Conservation (phyloP, 2,329 filamentous ascomycete genomes). For the Fusarium poae region DNA sequence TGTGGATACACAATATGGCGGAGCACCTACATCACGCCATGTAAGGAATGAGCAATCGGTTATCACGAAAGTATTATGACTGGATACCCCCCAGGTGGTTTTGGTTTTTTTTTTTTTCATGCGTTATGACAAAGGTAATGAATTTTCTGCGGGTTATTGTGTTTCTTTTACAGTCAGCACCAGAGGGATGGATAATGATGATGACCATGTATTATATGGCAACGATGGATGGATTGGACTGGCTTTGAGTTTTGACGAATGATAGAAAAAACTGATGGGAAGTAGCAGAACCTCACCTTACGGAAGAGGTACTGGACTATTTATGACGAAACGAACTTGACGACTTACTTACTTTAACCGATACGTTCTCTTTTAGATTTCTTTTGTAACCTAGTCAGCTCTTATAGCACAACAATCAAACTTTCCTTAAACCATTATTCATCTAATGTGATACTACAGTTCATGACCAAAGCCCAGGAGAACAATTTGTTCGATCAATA, state of each 20-base stretch:
- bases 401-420: conserved; percentile 26
- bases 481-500: background rate
- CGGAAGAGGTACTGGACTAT: conserved; percentile 30
- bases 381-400: conserved; percentile 20
- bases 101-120: conserved; percentile 26
- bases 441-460: background rate
- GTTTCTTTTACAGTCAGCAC: conserved; percentile 34
- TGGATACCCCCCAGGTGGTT: conserved; percentile 41
- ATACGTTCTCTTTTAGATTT: conserved; percentile 23
- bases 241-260: conserved; percentile 34
- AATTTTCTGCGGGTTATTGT: conserved; percentile 9
- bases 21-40: conserved; percentile 31
- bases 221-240: conserved; percentile 24
- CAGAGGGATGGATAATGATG: conserved; percentile 28
- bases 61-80: conserved; percentile 37
- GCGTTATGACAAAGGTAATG: conserved; percentile 22
- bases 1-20: conserved; percentile 42
- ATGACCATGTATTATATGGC: conserved; percentile 47
- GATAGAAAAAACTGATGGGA: conserved; percentile 48
- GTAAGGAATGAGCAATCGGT: conserved; percentile 31
- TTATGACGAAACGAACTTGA: conserved; percentile 52
- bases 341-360: conserved; percentile 39
- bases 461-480: background rate
- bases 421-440: conserved; percentile 9
- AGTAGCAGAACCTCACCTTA: conserved; percentile 36